These are phyloP conservation scores for Camptophora hylomeconis DNA, from an alignment of 2,329 filamentous ascomycete species.

Conservation along the genomic window DNA sequence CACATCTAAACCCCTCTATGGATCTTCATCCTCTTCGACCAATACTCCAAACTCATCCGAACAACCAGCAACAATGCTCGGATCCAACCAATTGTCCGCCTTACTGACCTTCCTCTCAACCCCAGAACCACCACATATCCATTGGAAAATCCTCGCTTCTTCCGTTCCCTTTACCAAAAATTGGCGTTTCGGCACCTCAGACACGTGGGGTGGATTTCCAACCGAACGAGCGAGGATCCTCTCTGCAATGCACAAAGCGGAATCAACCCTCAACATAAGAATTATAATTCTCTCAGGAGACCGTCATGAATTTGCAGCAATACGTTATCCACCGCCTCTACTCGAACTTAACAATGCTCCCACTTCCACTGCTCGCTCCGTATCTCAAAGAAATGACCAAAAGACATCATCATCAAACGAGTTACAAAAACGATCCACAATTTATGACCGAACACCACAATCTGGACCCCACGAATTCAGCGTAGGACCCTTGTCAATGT, in stretches of 20 bases:
- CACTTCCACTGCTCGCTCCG: conserved; percentile 3
- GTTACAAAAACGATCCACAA: conserved; percentile 4
- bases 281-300: conserved; percentile 82
- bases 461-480: conserved; percentile 70
- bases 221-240: conserved; percentile 65
- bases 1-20: conserved; percentile 7
- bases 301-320: conserved; percentile 93
- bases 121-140: conserved; percentile 61
- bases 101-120: conserved; percentile 63
- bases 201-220: conserved; percentile 92
- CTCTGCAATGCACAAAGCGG: conserved; percentile 83
- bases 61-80: conserved; percentile 73
- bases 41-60: conserved; percentile 20
- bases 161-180: conserved; percentile 96
- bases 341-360: conserved; percentile 5
- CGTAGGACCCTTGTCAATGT: conserved; percentile 82
- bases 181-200: conserved; percentile 75
- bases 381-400: background rate
- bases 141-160: conserved; percentile 87
- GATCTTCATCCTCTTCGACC: conserved; percentile 2
- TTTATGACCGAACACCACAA: conserved; percentile 16
- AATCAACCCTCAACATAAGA: conserved; percentile 55
- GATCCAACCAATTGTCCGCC: conserved; percentile 62
- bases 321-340: conserved; percentile 46
- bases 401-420: no score